Evolutionary conservation across 257 asterid species (phyloP).

Genomic region (Fraxinus excelsior): DNA sequence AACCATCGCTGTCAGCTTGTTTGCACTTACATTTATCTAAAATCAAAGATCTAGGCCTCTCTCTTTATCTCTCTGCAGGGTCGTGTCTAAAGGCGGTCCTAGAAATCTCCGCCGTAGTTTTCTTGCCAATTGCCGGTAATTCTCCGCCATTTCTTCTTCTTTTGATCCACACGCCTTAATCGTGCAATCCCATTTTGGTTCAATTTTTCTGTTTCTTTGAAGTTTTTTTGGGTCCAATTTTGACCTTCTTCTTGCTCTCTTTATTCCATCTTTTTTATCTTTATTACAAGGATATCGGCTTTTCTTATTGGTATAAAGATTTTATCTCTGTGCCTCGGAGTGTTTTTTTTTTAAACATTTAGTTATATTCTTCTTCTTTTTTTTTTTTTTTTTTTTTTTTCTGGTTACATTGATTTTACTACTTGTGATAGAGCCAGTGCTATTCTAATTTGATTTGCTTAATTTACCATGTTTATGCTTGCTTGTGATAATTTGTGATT

Average conservation of each 20-base stretch:
- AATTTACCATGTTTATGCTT: background rate
- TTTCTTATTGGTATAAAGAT: background rate
- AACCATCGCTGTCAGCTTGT: too few species aligned
- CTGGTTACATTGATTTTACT: slow-evolving; percentile 10
- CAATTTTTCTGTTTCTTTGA: background rate
- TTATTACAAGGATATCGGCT: background rate
- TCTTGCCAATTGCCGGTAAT: slow-evolving; percentile 32
- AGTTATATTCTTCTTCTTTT: slow-evolving; percentile 13
- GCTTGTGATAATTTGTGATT: slow-evolving; percentile 14
- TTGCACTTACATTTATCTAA: too few species aligned
- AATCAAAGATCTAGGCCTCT: slow-evolving; percentile 29
- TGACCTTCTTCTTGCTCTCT: background rate
- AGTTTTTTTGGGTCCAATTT: background rate
- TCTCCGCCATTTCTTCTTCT: slow-evolving; percentile 29
- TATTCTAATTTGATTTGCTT: background rate
- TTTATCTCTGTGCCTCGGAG: slow-evolving; percentile 4
- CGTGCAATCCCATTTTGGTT: slow-evolving; percentile 17
- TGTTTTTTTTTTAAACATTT: slow-evolving; percentile 10
- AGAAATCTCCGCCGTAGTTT: slow-evolving; percentile 33
- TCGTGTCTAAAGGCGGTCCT: slow-evolving; percentile 14
- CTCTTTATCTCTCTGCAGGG: slow-evolving; percentile 23
- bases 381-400: too few species aligned
- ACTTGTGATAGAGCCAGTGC: slow-evolving; percentile 4
- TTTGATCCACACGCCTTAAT: slow-evolving; percentile 10
- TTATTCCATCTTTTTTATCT: slow-evolving; percentile 27